These are phyloP conservation scores for Oryza rufipogon DNA, from an alignment of 176 grass and related monocot species.

Conservation along the genomic window DNA sequence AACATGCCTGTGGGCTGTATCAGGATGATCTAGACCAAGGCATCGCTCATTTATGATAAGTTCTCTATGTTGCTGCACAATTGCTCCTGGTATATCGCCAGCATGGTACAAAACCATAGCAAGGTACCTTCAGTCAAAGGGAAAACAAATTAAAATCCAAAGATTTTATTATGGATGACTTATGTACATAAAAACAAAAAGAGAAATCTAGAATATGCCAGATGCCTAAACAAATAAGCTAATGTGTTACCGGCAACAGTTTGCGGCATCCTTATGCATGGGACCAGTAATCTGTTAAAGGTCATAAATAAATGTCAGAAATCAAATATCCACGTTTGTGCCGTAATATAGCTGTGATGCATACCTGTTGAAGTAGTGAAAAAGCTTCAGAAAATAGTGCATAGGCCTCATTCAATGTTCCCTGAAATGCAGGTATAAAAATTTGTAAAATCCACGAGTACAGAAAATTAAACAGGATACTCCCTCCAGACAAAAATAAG, in stretches of 20 bases:
- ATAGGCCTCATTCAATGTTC: slow-evolving; percentile 87
- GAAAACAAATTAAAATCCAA: slow-evolving; percentile 6
- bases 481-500: too few relatives aligned
- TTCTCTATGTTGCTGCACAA: slow-evolving; percentile 96
- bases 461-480: neutral
- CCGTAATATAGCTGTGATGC: neutral
- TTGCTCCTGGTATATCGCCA: slow-evolving; percentile 83
- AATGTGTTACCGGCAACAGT: slow-evolving; percentile 78
- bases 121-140: slow-evolving; percentile 67
- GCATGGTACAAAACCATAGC: slow-evolving; percentile 98
- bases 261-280: slow-evolving; percentile 96
- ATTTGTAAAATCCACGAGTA: slow-evolving; percentile 8
- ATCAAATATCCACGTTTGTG: slow-evolving; percentile 17
- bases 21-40: slow-evolving; percentile 95
- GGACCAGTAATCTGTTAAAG: slow-evolving; percentile 85
- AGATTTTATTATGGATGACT: neutral
- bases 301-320: slow-evolving; percentile 29
- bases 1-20: slow-evolving; percentile 93
- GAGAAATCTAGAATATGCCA: neutral
- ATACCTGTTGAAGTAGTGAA: slow-evolving; percentile 96
- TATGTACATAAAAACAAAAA: slow-evolving; percentile 17
- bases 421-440: slow-evolving; percentile 62
- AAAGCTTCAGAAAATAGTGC: slow-evolving; percentile 95
- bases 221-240: slow-evolving; percentile 25
- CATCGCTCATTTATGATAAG: slow-evolving; percentile 98